Conservation (phyloP, 2,329 filamentous ascomycete species). For the Cladosporium sp. region DNA sequence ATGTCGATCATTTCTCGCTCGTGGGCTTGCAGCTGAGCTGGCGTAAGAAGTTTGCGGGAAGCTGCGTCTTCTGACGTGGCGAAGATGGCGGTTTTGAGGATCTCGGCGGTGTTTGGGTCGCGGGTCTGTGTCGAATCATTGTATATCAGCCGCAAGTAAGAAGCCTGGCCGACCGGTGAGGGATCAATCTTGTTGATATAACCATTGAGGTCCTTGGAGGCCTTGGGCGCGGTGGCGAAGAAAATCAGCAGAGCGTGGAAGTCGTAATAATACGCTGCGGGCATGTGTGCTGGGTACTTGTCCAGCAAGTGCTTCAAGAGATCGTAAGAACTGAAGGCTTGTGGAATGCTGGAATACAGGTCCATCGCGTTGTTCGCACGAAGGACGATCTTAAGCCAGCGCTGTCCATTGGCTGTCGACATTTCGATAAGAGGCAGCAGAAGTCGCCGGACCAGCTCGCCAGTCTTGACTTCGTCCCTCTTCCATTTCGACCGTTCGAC, state of each 20-base stretch:
- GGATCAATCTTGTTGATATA: background rate
- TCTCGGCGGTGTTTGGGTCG: background rate
- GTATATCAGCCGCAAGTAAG: background rate
- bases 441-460: conserved; percentile 23
- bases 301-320: conserved; percentile 22
- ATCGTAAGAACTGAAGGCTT: conserved; percentile 12
- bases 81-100: conserved; percentile 20
- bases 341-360: background rate
- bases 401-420: conserved; percentile 23
- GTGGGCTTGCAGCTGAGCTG: conserved; percentile 22
- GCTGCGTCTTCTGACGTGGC: conserved; percentile 29
- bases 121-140: background rate
- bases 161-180: background rate
- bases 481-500: background rate
- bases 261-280: conserved; percentile 30
- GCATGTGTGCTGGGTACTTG: conserved; percentile 24
- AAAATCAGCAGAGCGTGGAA: conserved; percentile 24
- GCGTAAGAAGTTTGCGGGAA: conserved; percentile 29
- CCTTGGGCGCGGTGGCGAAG: background rate
- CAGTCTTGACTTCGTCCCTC: background rate
- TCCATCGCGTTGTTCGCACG: background rate
- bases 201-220: background rate
- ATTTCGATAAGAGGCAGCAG: conserved; percentile 25
- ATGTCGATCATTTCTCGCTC: conserved; percentile 16
- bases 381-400: conserved; percentile 27